Conservation (phyloP, 495 filamentous ascomycete genomes). For the Penicillium mononematosum region DNA sequence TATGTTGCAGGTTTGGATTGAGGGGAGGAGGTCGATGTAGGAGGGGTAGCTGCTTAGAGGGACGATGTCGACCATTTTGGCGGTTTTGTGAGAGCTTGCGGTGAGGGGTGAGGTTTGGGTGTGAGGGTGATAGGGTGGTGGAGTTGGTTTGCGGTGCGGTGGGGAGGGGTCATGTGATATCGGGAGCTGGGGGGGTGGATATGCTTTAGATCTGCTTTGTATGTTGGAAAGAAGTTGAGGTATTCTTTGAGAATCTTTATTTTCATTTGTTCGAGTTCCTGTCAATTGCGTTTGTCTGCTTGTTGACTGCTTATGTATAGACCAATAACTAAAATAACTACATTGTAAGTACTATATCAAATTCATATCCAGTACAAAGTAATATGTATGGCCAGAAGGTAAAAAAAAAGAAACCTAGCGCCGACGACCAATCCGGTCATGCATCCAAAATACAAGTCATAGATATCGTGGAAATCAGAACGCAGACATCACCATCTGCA, state of each 20-base stretch:
- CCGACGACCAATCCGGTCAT: constrained; percentile 11
- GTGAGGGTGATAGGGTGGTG: neutral
- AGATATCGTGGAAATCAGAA: constrained; percentile 25
- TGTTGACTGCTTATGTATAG: neutral
- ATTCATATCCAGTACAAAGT: constrained; percentile 2
- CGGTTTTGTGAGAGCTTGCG: neutral
- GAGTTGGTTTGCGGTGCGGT: constrained; percentile 14
- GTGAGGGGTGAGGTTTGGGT: constrained; percentile 2
- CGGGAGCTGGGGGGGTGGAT: neutral
- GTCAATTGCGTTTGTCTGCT: neutral
- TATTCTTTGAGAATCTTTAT: neutral
- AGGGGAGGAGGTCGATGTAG: constrained; percentile 68
- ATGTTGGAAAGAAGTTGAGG: neutral
- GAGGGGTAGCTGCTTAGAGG: constrained; percentile 49
- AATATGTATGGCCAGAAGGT: constrained; percentile 7
- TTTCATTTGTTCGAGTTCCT: neutral
- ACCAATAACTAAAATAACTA: neutral
- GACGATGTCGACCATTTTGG: constrained; percentile 53
- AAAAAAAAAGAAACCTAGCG: constrained; percentile 1
- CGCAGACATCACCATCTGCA: constrained; percentile 26
- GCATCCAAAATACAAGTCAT: constrained; percentile 10
- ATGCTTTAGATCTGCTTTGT: no score
- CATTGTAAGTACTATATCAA: neutral
- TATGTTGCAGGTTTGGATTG: constrained; percentile 97
- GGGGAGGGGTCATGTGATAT: constrained; percentile 19